A percentile compares a stretch with the other conserved stretches of the same genome.
Evolutionary conservation across 78 protist species (phyloP).

Genomic region (Protostelium mycophagum): DNA sequence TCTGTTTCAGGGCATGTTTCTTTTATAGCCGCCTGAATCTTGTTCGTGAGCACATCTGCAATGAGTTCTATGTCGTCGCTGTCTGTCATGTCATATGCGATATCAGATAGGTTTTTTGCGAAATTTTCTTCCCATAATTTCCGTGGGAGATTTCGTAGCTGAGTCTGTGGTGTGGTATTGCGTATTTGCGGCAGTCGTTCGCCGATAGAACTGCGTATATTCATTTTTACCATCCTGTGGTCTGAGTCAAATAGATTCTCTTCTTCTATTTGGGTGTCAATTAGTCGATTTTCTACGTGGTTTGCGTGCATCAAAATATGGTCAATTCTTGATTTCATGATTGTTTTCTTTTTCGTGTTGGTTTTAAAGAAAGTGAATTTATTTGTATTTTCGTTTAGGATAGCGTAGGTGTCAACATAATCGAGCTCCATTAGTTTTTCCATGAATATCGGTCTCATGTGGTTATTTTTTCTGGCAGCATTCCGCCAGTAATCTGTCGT

Average conservation of each 20-base stretch:
- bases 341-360: not conserved
- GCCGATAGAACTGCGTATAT: not conserved
- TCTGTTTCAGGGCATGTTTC: no score
- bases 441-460: not conserved
- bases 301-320: not conserved
- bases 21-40: no score
- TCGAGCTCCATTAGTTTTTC: not conserved
- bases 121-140: not conserved
- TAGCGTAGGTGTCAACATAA: not conserved
- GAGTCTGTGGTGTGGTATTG: not conserved
- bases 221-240: not conserved
- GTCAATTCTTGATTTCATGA: not conserved
- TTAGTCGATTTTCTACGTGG: not conserved
- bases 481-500: not conserved
- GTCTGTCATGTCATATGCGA: not conserved
- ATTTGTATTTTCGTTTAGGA: no score
- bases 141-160: not conserved
- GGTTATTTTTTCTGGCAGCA: not conserved
- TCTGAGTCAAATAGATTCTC: not conserved
- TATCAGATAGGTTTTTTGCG: not conserved
- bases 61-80: not conserved
- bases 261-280: not conserved
- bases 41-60: no score
- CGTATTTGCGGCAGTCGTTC: not conserved
- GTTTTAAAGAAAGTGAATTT: not conserved